Evolutionary conservation across 1,284 basidiomycete species (phyloP).

Genomic region (Flammula alnicola): DNA sequence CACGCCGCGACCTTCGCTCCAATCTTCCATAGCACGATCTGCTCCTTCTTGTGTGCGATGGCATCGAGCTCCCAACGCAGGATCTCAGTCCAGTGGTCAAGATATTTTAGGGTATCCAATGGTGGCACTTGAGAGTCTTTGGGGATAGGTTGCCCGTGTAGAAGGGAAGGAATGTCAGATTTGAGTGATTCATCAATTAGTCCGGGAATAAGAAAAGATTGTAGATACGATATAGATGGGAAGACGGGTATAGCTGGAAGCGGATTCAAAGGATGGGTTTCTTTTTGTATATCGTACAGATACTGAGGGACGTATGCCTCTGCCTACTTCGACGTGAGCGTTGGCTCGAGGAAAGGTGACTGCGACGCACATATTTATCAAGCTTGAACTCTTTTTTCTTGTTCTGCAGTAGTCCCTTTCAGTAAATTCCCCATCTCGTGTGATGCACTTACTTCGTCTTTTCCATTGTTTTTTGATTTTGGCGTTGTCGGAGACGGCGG

Average conservation of each 20-base stretch:
- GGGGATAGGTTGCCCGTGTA: constrained; percentile 32
- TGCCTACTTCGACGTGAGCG: constrained; percentile 34
- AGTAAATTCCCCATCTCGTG: neutral
- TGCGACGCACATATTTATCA: constrained; percentile 42
- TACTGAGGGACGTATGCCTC: constrained; percentile 49
- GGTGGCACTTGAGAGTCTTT: constrained; percentile 28
- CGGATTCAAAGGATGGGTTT: constrained; percentile 42
- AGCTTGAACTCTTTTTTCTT: constrained; percentile 32
- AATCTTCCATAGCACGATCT: constrained; percentile 44
- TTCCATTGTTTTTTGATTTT: constrained; percentile 18
- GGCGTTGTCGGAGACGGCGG: neutral
- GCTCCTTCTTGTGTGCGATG: constrained; percentile 41
- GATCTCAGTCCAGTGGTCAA: constrained; percentile 44
- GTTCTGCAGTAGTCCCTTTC: neutral
- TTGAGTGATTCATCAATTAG: constrained; percentile 28
- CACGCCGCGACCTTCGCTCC: constrained; percentile 38
- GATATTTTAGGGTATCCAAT: constrained; percentile 36
- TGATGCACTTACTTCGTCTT: constrained; percentile 15
- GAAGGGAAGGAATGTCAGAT: constrained; percentile 30
- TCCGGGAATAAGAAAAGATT: constrained; percentile 37
- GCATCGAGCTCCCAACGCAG: constrained; percentile 49
- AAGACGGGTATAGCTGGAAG: constrained; percentile 45
- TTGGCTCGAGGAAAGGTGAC: neutral
- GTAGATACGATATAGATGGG: constrained; percentile 41
- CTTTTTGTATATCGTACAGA: constrained; percentile 50